A percentile compares a stretch with the other conserved stretches of the same genome.
These are phyloP conservation scores for Dentipellis sp. DNA, from an alignment of 768 basidiomycete species.

Conservation along the genomic window DNA sequence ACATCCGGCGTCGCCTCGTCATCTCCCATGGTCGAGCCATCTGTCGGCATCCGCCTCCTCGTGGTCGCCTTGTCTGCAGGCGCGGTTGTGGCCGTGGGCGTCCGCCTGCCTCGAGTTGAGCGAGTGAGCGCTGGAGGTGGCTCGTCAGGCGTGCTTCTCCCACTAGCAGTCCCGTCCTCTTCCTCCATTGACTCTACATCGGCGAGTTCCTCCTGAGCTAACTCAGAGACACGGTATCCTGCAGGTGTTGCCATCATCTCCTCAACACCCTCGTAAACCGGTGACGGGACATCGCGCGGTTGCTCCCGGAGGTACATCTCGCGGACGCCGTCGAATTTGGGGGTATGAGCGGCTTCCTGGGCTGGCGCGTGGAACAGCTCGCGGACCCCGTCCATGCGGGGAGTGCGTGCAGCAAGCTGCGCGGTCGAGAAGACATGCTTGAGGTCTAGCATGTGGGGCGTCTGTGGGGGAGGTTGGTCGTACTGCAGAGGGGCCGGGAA, in stretches of 20 bases:
- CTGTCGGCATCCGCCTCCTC: slow-evolving; percentile 3
- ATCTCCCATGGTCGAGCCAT: slow-evolving; percentile 9
- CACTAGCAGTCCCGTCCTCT: background rate
- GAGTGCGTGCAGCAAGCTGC: slow-evolving; percentile 10
- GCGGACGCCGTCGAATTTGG: slow-evolving; percentile 25
- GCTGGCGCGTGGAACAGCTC: slow-evolving; percentile 21
- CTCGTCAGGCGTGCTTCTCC: slow-evolving; percentile 5
- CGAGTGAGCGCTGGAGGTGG: background rate
- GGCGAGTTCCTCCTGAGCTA: slow-evolving; percentile 2
- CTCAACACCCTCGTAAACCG: slow-evolving; percentile 19
- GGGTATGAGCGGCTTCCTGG: slow-evolving; percentile 18
- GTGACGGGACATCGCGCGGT: slow-evolving; percentile 14
- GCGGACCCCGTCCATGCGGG: slow-evolving; percentile 22
- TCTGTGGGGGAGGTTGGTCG: slow-evolving; percentile 12
- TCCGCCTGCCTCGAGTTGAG: background rate
- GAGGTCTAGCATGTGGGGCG: slow-evolving; percentile 20
- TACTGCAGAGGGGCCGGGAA: background rate
- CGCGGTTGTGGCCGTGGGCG: background rate
- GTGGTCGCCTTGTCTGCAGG: background rate
- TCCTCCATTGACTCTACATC: slow-evolving; percentile 6
- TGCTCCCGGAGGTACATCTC: slow-evolving; percentile 21
- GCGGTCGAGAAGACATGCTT: background rate
- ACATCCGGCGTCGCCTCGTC: slow-evolving; percentile 7
- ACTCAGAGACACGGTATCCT: slow-evolving; percentile 14
- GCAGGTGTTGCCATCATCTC: slow-evolving; percentile 24